Percentiles rank a stretch among this genome's conserved stretches.
phyloP scores from a whole-genome alignment of 129 eudicot genomes.

The Silybum marianum region DNA sequence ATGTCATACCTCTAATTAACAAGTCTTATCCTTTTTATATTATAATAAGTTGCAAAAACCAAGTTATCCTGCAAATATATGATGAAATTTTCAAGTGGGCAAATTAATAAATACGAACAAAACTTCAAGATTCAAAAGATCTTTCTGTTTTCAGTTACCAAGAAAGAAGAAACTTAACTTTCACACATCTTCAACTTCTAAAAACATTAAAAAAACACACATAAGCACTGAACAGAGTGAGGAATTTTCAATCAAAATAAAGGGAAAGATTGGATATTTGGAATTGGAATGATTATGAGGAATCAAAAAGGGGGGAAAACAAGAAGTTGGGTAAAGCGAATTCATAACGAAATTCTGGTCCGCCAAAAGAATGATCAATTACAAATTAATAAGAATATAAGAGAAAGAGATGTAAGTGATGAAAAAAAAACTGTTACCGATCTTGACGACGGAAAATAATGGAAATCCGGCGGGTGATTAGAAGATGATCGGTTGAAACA shows the following conservation, averaged over 20 bases:
- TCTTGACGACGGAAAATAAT: background rate
- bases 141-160: slow-evolving; percentile 2
- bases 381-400: background rate
- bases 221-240: background rate
- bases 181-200: background rate
- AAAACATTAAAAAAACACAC: background rate
- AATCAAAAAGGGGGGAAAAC: background rate
- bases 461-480: slow-evolving; percentile 14
- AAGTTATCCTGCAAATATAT: background rate
- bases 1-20: background rate
- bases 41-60: background rate
- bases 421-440: background rate
- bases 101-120: background rate
- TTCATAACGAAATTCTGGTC: background rate
- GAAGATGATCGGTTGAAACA: slow-evolving; percentile 20
- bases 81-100: background rate
- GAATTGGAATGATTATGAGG: too few species aligned
- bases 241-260: background rate
- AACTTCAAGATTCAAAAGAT: background rate
- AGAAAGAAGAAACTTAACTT: slow-evolving; percentile 2
- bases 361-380: background rate
- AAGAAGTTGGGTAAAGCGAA: background rate
- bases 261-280: background rate
- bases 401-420: background rate
- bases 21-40: background rate